Conservation (phyloP, 306 rosid species). For the Castanea mollissima region DNA sequence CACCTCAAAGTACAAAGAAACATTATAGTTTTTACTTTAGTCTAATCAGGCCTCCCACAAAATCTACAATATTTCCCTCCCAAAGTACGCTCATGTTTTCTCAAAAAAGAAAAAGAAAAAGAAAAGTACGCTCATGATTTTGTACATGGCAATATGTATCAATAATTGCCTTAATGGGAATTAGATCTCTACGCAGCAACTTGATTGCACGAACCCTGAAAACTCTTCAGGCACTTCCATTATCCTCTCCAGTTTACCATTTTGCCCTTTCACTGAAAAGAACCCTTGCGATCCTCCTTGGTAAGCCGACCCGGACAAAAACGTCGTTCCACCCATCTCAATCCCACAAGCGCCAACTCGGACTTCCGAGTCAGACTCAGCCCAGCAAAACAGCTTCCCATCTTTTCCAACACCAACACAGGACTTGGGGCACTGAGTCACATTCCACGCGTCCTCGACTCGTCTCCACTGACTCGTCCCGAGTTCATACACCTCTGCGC, state of each 20-base stretch:
- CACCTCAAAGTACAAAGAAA: too few relatives aligned
- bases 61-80: too few relatives aligned
- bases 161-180: too few relatives aligned
- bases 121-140: too few relatives aligned
- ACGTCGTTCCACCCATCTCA: slow-evolving; percentile 20
- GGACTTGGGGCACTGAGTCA: slow-evolving; percentile 35
- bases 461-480: slow-evolving; percentile 43
- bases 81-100: too few relatives aligned
- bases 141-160: too few relatives aligned
- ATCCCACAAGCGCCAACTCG: slow-evolving; percentile 34
- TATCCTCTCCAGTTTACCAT: slow-evolving; percentile 31
- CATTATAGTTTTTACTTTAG: too few relatives aligned
- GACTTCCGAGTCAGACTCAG: slow-evolving; percentile 25
- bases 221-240: slow-evolving; percentile 23
- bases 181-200: slow-evolving; percentile 43
- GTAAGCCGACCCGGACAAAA: slow-evolving; percentile 42
- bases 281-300: slow-evolving; percentile 42
- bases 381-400: slow-evolving; percentile 35
- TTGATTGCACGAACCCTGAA: slow-evolving; percentile 46
- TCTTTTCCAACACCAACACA: slow-evolving; percentile 38
- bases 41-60: too few relatives aligned
- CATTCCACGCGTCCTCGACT: slow-evolving; percentile 43
- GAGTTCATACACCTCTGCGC: slow-evolving; percentile 36
- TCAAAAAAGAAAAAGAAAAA: too few relatives aligned
- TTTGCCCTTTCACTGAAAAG: slow-evolving; percentile 28